These are phyloP conservation scores for Diversispora eburnea DNA, from an alignment of 192 early-diverging fungal genomes.

Conservation along the genomic window DNA sequence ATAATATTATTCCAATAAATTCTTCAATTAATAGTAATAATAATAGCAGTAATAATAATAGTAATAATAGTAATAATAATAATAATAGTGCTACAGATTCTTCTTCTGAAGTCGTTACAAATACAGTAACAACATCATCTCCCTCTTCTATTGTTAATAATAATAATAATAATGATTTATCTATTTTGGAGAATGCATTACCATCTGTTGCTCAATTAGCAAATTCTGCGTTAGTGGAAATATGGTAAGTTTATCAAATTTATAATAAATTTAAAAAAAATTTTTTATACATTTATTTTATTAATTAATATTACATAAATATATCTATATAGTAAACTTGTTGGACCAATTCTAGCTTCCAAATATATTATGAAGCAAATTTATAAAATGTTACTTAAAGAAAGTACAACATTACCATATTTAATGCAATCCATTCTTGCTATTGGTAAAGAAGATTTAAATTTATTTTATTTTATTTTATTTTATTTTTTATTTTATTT, in stretches of 20 bases:
- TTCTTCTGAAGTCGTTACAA: background rate
- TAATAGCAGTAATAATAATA: too few relatives aligned
- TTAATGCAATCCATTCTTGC: conserved; percentile 40
- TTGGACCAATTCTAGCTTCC: conserved; percentile 54
- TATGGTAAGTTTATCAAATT: conserved; percentile 38
- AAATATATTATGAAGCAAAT: conserved; percentile 57
- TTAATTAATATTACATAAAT: background rate
- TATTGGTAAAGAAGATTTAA: conserved; percentile 32
- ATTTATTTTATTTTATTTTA: background rate
- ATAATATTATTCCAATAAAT: background rate
- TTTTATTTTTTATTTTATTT: background rate
- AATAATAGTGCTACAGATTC: conserved; percentile 7
- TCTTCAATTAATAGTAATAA: too few relatives aligned
- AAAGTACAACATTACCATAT: conserved; percentile 36
- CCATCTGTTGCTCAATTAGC: conserved; percentile 39
- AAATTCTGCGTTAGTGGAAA: conserved; percentile 46
- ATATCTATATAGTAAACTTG: conserved; percentile 31
- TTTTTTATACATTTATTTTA: background rate
- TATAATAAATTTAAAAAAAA: background rate
- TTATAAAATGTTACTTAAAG: conserved; percentile 48
- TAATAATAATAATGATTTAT: background rate
- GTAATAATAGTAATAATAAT: too few relatives aligned
- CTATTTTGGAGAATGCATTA: conserved; percentile 19
- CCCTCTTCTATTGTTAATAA: background rate
- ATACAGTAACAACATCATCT: background rate